Evolutionary conservation across 495 filamentous ascomycete genomes (phyloP), one percentile per base, ranked within the genome.

Genomic region (Tuber brumale): DNA sequence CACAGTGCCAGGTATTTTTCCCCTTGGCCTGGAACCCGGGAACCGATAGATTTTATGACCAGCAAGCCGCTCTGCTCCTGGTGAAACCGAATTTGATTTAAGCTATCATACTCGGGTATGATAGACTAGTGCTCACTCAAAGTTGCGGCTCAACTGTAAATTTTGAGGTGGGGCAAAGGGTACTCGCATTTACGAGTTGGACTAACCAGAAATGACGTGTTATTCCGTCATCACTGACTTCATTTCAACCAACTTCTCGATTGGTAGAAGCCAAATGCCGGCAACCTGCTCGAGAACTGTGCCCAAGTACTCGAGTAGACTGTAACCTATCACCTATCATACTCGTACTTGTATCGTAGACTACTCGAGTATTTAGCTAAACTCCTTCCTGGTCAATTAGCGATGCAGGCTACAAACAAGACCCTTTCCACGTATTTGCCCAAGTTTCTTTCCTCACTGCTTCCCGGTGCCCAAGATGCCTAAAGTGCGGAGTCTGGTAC

Each of bases 201-300:
- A 61, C 51, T 61, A 16, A 14, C 27, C 19, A 14, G 57, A 35
- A 31, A 66, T 66, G 57, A 66, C 57, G 57, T 66, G 27, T 66
- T 18, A 66, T 66, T 31, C 57, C 57, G 57, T 66, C 57, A 66
- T 16, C 57, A 35, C 57, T 66, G 57, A 66, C 57, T 66, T 66
- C 57, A 66, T 66, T 35, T 10, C 57, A 66, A 66, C 12, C 57
- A 66, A 66, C 14, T 35, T 35, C 27, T 31, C 3, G 19, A 6
- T 66, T 19, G 27, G 16, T 9, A 51, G 48, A n/a, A 66, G 16
- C 31, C 12, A 66, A 66, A 66, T 42, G 41, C 41, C 41, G 41
- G 5, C 41, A 42, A 42, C 41, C 41, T 42, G 9, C 41, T 42
- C 41, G 41, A 39, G 5, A 39, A 39, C 37, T 39, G 44, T 45